phyloP scores from a whole-genome alignment of 1,284 basidiomycete genomes.

The Trichosporon sp. region DNA sequence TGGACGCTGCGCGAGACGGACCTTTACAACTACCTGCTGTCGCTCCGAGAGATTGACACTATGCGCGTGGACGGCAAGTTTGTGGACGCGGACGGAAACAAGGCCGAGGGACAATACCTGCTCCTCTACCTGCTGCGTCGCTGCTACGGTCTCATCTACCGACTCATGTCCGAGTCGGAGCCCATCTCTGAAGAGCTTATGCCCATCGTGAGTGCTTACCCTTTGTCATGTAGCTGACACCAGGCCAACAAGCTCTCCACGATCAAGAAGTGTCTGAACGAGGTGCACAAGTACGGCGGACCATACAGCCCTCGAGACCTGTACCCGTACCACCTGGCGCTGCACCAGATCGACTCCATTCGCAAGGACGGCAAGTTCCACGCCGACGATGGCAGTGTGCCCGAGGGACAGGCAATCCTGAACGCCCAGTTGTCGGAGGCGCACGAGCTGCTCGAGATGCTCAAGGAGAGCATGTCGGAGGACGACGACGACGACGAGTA shows the following conservation, averaged over 20 bases:
- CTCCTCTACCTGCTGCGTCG: constrained; percentile 85
- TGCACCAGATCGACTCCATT: constrained; percentile 92
- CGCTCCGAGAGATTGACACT: constrained; percentile 92
- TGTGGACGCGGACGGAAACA: constrained; percentile 86
- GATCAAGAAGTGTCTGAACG: constrained; percentile 93
- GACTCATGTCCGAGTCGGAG: constrained; percentile 91
- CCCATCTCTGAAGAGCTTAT: constrained; percentile 98
- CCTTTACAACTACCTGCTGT: constrained; percentile 87
- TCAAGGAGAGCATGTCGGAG: constrained; percentile 49
- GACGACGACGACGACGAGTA: constrained; percentile 41
- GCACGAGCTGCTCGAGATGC: constrained; percentile 88
- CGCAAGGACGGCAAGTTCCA: constrained; percentile 90
- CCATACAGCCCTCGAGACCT: constrained; percentile 92
- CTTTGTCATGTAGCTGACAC: constrained; percentile 19
- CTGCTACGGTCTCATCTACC: constrained; percentile 95
- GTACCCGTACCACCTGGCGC: constrained; percentile 93
- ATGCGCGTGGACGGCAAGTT: constrained; percentile 97
- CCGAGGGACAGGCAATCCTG: constrained; percentile 94
- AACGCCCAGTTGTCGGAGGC: constrained; percentile 95
- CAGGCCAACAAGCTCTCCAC: constrained; percentile 90
- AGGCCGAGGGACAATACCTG: constrained; percentile 53
- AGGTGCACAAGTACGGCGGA: constrained; percentile 94
- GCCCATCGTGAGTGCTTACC: constrained; percentile 79
- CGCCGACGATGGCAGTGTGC: constrained; percentile 63
- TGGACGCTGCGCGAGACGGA: constrained; percentile 98